Percentiles rank a stretch among this genome's conserved stretches.
Evolutionary conservation across 2,329 filamentous ascomycete species (phyloP).

Genomic region (Claviceps digitariae): DNA sequence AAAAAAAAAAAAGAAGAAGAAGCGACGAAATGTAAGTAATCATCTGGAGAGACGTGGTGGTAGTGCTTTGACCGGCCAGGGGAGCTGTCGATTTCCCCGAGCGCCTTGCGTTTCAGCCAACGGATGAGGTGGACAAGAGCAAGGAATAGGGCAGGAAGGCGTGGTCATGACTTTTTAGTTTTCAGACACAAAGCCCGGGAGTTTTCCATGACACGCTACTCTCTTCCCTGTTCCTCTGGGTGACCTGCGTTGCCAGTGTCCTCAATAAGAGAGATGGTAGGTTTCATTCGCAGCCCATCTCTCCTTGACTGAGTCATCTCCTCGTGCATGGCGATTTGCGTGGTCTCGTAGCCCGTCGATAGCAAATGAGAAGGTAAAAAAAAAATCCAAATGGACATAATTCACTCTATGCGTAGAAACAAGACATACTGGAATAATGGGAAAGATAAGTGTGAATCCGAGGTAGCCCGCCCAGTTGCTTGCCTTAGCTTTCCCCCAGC

Average conservation of each 20-base stretch:
- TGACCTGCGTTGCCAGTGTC: neutral
- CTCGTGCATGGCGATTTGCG: constrained; percentile 8
- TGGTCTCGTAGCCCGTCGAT: constrained; percentile 6
- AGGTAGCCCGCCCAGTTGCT: constrained; percentile 16
- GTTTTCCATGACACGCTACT: neutral
- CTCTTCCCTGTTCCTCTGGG: neutral
- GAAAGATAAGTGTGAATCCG: constrained; percentile 12
- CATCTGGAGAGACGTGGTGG: neutral
- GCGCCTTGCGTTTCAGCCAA: neutral
- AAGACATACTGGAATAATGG: constrained; percentile 13
- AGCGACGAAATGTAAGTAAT: neutral
- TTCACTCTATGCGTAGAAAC: constrained; percentile 24
- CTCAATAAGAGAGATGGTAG: neutral
- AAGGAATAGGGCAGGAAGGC: neutral
- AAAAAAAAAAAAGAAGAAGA: neutral
- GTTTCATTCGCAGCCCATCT: neutral
- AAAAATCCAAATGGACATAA: constrained; percentile 20
- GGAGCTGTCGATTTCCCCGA: neutral
- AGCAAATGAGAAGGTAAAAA: constrained; percentile 7
- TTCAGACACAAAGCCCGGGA: neutral
- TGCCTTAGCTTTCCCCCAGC: constrained; percentile 13
- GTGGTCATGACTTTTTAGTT: neutral
- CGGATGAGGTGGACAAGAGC: neutral
- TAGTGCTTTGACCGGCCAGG: neutral
- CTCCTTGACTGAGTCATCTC: constrained; percentile 5